These are phyloP conservation scores for Exidia glandulosa DNA, from an alignment of 768 basidiomycete species.

Conservation along the genomic window DNA sequence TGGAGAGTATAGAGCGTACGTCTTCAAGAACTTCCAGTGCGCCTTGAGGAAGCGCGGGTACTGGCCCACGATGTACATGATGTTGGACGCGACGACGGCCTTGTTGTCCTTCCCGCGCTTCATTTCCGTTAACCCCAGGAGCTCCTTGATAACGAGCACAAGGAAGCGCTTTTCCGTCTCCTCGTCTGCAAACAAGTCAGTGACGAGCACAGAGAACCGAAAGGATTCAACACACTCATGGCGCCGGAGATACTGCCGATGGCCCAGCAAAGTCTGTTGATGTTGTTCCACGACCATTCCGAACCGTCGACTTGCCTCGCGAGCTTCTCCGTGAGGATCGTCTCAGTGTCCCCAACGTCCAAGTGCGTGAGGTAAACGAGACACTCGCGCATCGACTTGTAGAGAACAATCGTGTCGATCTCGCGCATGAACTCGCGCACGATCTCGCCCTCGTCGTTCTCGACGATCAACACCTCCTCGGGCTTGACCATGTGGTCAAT, in stretches of 20 bases:
- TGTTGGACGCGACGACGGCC: conserved; percentile 91
- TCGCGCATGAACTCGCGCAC: conserved; percentile 99
- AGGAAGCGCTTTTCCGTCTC: conserved; percentile 98
- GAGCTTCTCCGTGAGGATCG: conserved; percentile 93
- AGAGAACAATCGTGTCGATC: conserved; percentile 93
- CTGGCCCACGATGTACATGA: conserved; percentile 99
- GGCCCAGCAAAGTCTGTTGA: conserved; percentile 99
- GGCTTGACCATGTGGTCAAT: conserved; percentile 99
- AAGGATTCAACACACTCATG: conserved; percentile 65
- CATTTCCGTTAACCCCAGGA: conserved; percentile 94
- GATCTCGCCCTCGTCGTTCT: conserved; percentile 99
- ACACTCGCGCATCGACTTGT: conserved; percentile 97
- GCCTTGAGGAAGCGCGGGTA: conserved; percentile 99
- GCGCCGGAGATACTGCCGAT: conserved; percentile 98
- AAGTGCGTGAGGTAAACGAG: conserved; percentile 96
- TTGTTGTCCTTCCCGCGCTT: conserved; percentile 99
- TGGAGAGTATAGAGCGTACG: conserved; percentile 26
- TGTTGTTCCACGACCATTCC: conserved; percentile 99
- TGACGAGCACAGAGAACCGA: background rate
- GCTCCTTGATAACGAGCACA: conserved; percentile 97
- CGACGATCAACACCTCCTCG: conserved; percentile 97
- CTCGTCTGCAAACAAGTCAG: conserved; percentile 50
- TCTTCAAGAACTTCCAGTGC: conserved; percentile 99
- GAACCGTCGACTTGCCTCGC: conserved; percentile 94
- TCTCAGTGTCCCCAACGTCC: conserved; percentile 93